Evolutionary conservation across 306 rosid species (phyloP).

Genomic region (Citrullus colocynthis): DNA sequence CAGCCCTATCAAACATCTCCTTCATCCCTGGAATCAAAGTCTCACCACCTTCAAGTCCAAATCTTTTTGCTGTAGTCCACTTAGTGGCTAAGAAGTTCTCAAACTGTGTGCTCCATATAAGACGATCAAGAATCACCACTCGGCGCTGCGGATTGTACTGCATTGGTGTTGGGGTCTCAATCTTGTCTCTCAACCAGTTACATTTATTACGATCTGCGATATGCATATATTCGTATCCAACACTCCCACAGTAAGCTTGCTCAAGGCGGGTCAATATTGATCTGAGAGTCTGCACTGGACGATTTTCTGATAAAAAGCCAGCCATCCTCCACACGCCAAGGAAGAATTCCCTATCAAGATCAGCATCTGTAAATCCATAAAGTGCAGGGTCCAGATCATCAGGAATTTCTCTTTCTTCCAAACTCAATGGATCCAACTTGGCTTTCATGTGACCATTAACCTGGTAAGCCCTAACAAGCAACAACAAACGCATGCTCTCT

Average conservation of each 20-base stretch:
- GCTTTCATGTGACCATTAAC: conserved; percentile 96
- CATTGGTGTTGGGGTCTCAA: conserved; percentile 67
- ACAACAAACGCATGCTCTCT: conserved; percentile 89
- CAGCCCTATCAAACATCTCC: conserved; percentile 83
- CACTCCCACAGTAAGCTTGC: conserved; percentile 92
- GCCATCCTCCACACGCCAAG: conserved; percentile 94
- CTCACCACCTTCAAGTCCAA: conserved; percentile 92
- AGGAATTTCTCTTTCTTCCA: conserved; percentile 54
- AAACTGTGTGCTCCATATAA: conserved; percentile 81
- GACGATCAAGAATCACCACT: conserved; percentile 81
- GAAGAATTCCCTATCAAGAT: conserved; percentile 92
- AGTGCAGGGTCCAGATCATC: conserved; percentile 78
- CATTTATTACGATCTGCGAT: conserved; percentile 74
- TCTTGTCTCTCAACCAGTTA: conserved; percentile 85
- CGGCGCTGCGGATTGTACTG: conserved; percentile 64
- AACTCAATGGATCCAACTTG: conserved; percentile 62
- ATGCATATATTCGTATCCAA: conserved; percentile 96
- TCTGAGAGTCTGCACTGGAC: conserved; percentile 85
- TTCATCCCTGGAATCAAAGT: conserved; percentile 94
- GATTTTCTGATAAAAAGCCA: conserved; percentile 94
- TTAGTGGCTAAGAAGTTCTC: conserved; percentile 91
- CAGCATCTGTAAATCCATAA: conserved; percentile 86
- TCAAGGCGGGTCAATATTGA: conserved; percentile 87
- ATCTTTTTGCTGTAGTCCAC: conserved; percentile 90
- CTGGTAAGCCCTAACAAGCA: conserved; percentile 89